Percentiles rank a stretch among this genome's conserved stretches.
These are phyloP conservation scores for Fusarium palustre DNA, from an alignment of 2,329 filamentous ascomycete genomes.

Conservation along the genomic window DNA sequence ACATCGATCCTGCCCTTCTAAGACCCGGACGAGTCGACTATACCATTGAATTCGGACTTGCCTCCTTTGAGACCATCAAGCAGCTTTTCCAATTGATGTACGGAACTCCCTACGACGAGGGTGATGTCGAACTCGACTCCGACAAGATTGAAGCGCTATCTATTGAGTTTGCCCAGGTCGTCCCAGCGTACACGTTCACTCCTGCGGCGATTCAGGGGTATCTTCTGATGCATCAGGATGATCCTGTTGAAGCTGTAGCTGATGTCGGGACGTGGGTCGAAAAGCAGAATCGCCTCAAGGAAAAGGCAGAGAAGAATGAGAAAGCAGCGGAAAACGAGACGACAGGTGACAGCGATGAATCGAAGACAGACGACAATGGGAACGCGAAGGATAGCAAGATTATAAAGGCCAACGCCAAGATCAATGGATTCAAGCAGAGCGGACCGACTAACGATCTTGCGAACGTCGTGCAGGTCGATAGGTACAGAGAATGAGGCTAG, in stretches of 20 bases:
- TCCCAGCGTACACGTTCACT: slow-evolving; percentile 28
- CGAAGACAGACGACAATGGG: background rate
- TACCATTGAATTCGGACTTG: slow-evolving; percentile 21
- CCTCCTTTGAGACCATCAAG: slow-evolving; percentile 5
- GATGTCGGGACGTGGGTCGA: slow-evolving; percentile 15
- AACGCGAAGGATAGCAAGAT: background rate
- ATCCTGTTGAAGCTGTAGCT: slow-evolving; percentile 20
- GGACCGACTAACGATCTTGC: background rate
- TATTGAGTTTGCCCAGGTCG: slow-evolving; percentile 12
- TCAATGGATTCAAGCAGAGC: background rate
- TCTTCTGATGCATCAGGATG: slow-evolving; percentile 28
- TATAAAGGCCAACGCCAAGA: background rate
- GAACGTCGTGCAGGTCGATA: background rate
- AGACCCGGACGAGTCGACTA: slow-evolving; percentile 25
- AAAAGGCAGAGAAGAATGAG: background rate
- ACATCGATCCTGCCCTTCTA: slow-evolving; percentile 25
- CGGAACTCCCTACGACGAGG: background rate
- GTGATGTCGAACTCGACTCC: background rate
- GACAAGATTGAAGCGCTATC: slow-evolving; percentile 10
- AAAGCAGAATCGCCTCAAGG: slow-evolving; percentile 3
- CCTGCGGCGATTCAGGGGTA: slow-evolving; percentile 39
- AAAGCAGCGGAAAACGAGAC: background rate
- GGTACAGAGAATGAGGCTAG: background rate
- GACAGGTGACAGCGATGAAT: background rate
- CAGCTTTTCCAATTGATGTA: slow-evolving; percentile 30